A percentile compares a stretch with the other conserved stretches of the same genome.
Evolutionary conservation across 202 grass and related monocot genomes (phyloP).

Genomic region (Tripidium arundinaceum): DNA sequence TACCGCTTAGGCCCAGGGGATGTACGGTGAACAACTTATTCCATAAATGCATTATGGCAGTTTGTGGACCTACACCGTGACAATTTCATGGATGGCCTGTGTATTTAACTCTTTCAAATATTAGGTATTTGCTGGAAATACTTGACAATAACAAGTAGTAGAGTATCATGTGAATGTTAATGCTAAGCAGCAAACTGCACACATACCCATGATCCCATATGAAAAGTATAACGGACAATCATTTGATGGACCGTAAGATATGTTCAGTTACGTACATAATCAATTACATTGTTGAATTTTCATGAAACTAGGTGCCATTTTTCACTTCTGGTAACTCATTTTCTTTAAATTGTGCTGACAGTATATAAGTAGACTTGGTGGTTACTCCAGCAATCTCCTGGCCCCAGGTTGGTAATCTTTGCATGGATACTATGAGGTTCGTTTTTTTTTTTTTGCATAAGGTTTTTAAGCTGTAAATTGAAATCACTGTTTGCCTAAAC

Average conservation of each 20-base stretch:
- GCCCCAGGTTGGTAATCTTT: background rate
- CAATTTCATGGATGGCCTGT: too few species aligned
- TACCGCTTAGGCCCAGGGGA: too few species aligned
- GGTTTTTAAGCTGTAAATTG: too few species aligned
- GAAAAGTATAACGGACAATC: background rate
- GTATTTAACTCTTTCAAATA: background rate
- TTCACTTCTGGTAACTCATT: background rate
- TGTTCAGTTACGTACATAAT: background rate
- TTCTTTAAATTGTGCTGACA: background rate
- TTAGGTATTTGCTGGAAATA: background rate
- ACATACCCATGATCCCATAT: too few species aligned
- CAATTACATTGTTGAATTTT: background rate
- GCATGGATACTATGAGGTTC: background rate
- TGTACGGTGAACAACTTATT: too few species aligned
- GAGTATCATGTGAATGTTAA: too few species aligned
- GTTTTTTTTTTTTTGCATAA: too few species aligned
- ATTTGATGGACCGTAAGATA: background rate
- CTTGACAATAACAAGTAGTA: background rate
- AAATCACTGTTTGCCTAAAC: background rate
- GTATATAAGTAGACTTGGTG: background rate
- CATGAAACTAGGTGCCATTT: background rate
- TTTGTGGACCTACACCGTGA: background rate
- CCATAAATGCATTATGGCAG: background rate
- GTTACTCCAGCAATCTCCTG: constrained; percentile 1
- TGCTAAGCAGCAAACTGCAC: too few species aligned